Base-by-base conservation (phyloP, 2,329 filamentous ascomycete species). In the Beauveria pseudobassiana region DNA sequence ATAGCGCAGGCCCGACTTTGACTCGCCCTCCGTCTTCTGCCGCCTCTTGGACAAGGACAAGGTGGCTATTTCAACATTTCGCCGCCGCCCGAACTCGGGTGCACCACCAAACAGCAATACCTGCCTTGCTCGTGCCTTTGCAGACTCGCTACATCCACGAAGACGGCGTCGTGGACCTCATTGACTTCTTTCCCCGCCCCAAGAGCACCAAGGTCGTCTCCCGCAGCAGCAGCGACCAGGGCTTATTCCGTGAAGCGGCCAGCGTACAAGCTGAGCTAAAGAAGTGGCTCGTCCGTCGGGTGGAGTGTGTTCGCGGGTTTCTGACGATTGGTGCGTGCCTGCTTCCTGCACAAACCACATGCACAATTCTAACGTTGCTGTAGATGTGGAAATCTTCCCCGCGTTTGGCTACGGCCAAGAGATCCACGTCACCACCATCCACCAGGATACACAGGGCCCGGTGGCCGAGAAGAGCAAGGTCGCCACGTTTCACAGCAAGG, bases 71-170 rank as follows among this genome's bases (percentile, higher is more conserved):
- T 90, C 73, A 85, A 80, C 65, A 88, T 92, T 66, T 74, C 81
- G n/a, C 81, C 84, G 24, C 78, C 80, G 2, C 66, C 75, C 1
- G 72, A 77, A 10, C 70, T 81, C 28, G 76, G 75, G 7, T 86
- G 80, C 67, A 90, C 87, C 3, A 90, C 85, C 42, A 92, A 92
- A 72, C 89, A 92, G 74, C 86, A 89, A 69, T 92, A 92, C 68
- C 79, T 91, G 2, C 88, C 88, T 0, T 88, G 86, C 10, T 87
- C 87, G 53, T 91, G 89, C 67, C 87, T 92, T 77, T 92, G 2
- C 87, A 91, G 71, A 92, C 89, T 1, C 81, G 88, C n/a, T 91
- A 88, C 71, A 87, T 91, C 65, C 83, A 88, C 65, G 89, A 92
- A 67, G 83, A 88, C 61, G 89, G 89, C 1, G 89, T 91, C 0